phyloP scores from a whole-genome alignment of 2,329 filamentous ascomycete species.

The Fusarium liriodendri region DNA sequence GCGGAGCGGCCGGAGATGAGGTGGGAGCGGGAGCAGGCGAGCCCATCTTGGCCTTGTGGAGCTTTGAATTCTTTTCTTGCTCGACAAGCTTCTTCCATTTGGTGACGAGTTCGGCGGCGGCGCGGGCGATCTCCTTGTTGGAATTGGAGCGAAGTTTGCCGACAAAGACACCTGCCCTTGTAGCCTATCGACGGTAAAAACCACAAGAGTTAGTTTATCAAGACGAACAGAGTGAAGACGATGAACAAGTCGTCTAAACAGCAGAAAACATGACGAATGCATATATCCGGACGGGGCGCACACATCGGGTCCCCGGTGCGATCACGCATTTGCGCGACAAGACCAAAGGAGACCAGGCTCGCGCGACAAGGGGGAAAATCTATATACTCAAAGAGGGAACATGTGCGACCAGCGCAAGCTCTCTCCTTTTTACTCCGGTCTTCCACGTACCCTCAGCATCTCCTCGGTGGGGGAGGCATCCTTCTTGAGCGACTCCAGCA shows the following conservation, averaged over 20 bases:
- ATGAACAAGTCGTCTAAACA: background rate
- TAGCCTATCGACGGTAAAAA: slow-evolving; percentile 63
- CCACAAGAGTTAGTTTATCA: slow-evolving; percentile 20
- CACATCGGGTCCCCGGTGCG: background rate
- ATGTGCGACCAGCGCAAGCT: background rate
- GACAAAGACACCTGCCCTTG: slow-evolving; percentile 90
- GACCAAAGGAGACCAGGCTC: background rate
- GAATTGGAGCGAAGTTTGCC: slow-evolving; percentile 82
- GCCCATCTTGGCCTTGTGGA: slow-evolving; percentile 55
- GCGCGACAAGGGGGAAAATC: background rate
- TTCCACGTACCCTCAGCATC: slow-evolving; percentile 76
- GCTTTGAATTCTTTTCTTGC: slow-evolving; percentile 64
- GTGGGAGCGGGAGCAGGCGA: slow-evolving; percentile 59
- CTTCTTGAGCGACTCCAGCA: slow-evolving; percentile 83
- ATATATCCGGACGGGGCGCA: background rate
- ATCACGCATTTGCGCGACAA: slow-evolving; percentile 37
- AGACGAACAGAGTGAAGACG: background rate
- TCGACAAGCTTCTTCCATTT: slow-evolving; percentile 90
- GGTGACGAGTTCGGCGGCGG: slow-evolving; percentile 84
- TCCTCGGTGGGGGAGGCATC: slow-evolving; percentile 89
- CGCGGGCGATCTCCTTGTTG: slow-evolving; percentile 82
- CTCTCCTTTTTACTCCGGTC: background rate
- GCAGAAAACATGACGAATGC: background rate
- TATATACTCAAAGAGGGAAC: background rate
- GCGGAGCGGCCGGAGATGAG: slow-evolving; percentile 62